Evolutionary conservation across 2,329 filamentous ascomycete species (phyloP), one percentile per base, ranked within the genome.

Genomic region (Cladophialophora psammophila): DNA sequence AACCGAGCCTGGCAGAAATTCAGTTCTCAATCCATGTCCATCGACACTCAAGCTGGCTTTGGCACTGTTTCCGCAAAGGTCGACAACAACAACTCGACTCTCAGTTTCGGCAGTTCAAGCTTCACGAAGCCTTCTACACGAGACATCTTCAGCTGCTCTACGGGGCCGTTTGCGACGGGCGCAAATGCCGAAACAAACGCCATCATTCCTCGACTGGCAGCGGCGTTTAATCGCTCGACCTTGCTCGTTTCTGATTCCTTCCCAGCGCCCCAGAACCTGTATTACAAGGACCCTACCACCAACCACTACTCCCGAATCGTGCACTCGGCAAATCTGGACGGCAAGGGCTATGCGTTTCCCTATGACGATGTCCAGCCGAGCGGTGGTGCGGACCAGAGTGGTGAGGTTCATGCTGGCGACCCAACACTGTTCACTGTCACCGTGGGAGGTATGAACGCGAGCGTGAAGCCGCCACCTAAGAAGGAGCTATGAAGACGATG

Each of bases 181-280:
- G 78, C 77, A 42, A 80, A 82, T 63, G 74, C 78, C 2, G 80
- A 83, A 73, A 82, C 84, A 75, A 85, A 86, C 67, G 88, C 88
- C 48, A 85, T 94, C 64, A 88, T 89, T 8, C 90, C 92, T 0
- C 84, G 92, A n/a, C 79, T 95, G 13, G 86, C 90, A 0, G 91
- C 92, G 0, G 91, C 90, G 0, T 87, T 94, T 74, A 93, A 94
- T 78, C 85, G 92, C 26, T 88, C 86, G 38, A 94, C 90, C 10
- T 78, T 95, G 67, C 78, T 91, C 15, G 59, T 66, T 8, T 60
- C 69, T 8, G 58, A 74, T 78, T 20, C 69, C 85, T n/a, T 72
- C 74, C 70, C 87, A 86, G 78, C 88, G 86, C 13, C 81, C 85
- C 63, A 80, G 81, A 59, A 74, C 5, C 76, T 74, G 8, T 90